These are phyloP conservation scores for Aspergillus homomorphus DNA, from an alignment of 495 filamentous ascomycete species.

Conservation along the genomic window DNA sequence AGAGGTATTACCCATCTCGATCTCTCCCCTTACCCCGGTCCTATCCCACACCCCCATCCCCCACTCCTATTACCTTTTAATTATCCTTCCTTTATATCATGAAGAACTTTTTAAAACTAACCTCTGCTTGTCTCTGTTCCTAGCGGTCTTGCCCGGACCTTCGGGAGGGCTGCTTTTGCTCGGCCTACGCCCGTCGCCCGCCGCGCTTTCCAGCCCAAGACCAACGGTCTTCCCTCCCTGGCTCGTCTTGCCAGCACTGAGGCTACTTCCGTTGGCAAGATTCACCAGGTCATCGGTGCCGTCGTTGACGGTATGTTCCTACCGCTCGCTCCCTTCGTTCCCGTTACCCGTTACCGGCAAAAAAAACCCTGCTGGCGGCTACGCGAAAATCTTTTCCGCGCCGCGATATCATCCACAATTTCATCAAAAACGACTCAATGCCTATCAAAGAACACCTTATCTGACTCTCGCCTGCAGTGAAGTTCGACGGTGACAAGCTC, in stretches of 20 bases:
- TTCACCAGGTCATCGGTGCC: constrained; percentile 80
- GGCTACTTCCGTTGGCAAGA: constrained; percentile 67
- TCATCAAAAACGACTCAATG: constrained; percentile 38
- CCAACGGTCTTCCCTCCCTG: constrained; percentile 57
- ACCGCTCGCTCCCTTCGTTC: constrained; percentile 17
- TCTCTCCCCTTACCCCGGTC: not conserved
- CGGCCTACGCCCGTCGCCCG: constrained; percentile 64
- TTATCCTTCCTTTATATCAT: constrained; percentile 42
- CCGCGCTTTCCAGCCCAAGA: constrained; percentile 63
- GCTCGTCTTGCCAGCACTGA: constrained; percentile 71
- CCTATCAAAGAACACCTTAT: constrained; percentile 25
- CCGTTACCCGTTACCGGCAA: not conserved
- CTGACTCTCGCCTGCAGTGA: constrained; percentile 59
- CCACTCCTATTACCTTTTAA: constrained; percentile 32
- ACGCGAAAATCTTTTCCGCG: constrained; percentile 48
- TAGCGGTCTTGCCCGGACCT: constrained; percentile 76
- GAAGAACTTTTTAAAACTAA: constrained; percentile 28
- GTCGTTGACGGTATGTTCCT: constrained; percentile 65
- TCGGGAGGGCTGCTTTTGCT: constrained; percentile 73
- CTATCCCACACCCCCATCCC: constrained; percentile 43
- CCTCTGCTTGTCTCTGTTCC: constrained; percentile 28
- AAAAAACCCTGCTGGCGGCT: constrained; percentile 27
- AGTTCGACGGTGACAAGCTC: constrained; percentile 93
- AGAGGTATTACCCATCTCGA: constrained; percentile 66
- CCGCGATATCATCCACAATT: constrained; percentile 32